Base-by-base conservation (phyloP, 805 yeast genomes). In the Teunomyces barrocoloradensis region DNA sequence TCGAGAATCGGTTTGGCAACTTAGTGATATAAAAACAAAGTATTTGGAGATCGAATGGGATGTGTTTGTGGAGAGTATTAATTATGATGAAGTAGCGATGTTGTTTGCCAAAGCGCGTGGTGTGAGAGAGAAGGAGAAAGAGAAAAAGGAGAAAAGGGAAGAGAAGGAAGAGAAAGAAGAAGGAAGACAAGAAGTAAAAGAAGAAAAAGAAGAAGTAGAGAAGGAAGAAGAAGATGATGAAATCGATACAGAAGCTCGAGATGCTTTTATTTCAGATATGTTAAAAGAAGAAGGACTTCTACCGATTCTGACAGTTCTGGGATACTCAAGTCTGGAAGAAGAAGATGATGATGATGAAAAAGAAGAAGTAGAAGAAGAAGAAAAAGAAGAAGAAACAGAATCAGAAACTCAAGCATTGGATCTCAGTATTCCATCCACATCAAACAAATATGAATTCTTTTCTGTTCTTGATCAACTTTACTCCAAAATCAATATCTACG, bases 1-100 rank as follows among this genome's bases (percentile, higher is more conserved):
- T 4, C 48, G 50, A 17, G 20, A 43, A 18, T 61, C 73, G 5
- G 65, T 58, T 41, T 69, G 75, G 75, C 74, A 68, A 53, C 47
- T 68, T 21, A 39, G 51, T 12, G 73, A 69, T 38, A 42, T 69
- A 1, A 43, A 44, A 35, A 43, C 46, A 5, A 20, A 20, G 6
- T 42, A 44, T 25, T 48, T 18, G n/a, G 53, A 32, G 11, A 47
- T 13, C 10, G 53, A 50, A 13, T 29, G 41, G 46, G 47, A 50
- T 3, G 53, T 48, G 32, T 57, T 68, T 25, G 48, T 55, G 1
- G 34, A 43, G 5, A 44, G 52, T 25, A 60, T 69, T n/a, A 59
- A 66, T 40, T 66, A 51, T 45, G 68, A 68, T 42, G 61, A 61
- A 25, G 48, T 69, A 9, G 63, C 62, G 11, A 42, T 66, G 10